A percentile compares a stretch with the other conserved stretches of the same genome.
Evolutionary conservation across 176 grass and related monocot genomes (phyloP).

Genomic region (Cocos nucifera): DNA sequence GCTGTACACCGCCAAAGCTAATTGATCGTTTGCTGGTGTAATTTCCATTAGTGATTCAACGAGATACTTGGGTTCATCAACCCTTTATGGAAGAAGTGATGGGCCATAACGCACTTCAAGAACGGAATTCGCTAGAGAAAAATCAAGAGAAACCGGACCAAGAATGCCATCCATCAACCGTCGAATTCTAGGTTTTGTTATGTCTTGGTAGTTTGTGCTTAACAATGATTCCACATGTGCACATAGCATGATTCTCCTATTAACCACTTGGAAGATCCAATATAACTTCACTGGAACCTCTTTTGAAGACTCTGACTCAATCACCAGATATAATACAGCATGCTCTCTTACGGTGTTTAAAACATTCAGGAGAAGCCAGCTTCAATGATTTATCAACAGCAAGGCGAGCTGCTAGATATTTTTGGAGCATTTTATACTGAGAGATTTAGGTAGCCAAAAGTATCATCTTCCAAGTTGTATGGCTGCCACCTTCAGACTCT

Average conservation of each 20-base stretch:
- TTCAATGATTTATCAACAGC: conserved; percentile 56
- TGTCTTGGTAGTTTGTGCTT: conserved; percentile 53
- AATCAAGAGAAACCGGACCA: conserved; percentile 54
- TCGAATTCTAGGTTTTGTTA: conserved; percentile 60
- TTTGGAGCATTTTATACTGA: conserved; percentile 44
- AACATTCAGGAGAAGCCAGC: conserved; percentile 35
- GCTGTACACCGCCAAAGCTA: conserved; percentile 59
- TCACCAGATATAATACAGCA: conserved; percentile 40
- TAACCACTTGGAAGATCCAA: conserved; percentile 52
- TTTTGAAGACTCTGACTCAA: conserved; percentile 25
- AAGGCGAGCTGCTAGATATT: conserved; percentile 47
- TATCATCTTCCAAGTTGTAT: conserved; percentile 40
- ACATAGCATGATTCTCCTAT: conserved; percentile 32
- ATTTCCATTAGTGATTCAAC: conserved; percentile 66
- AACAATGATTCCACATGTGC: conserved; percentile 45
- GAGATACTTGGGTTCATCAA: conserved; percentile 40
- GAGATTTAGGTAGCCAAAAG: conserved; percentile 69
- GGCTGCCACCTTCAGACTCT: conserved; percentile 18
- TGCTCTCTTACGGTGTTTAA: conserved; percentile 68
- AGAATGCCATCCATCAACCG: conserved; percentile 71
- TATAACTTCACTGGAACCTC: conserved; percentile 24
- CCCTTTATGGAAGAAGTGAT: conserved; percentile 39
- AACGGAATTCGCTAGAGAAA: conserved; percentile 53
- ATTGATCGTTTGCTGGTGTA: conserved; percentile 71
- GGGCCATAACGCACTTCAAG: conserved; percentile 67